Evolutionary conservation across 306 rosid species (phyloP).

Genomic region (Quercus gilva): DNA sequence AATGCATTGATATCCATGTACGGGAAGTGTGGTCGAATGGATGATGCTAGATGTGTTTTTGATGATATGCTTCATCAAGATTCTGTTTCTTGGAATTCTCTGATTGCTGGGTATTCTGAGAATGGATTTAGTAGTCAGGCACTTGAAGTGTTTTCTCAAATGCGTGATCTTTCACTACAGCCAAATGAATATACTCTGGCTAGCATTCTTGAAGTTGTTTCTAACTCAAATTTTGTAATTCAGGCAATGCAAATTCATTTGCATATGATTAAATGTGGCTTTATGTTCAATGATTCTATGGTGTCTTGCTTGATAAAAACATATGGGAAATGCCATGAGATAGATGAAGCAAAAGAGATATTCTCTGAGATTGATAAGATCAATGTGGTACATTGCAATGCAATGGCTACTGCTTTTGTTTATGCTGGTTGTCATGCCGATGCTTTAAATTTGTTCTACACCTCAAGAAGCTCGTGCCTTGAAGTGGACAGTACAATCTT

Average conservation of each 20-base stretch:
- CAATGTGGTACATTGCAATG: too few species aligned
- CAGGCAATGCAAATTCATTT: constrained; percentile 12
- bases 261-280: constrained; percentile 5
- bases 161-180: not conserved
- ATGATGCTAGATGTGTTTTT: not conserved
- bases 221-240: not conserved
- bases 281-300: not conserved
- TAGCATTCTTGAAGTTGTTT: constrained; percentile 6
- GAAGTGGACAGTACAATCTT: constrained; percentile 2
- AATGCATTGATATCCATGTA: constrained; percentile 4
- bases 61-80: constrained; percentile 4
- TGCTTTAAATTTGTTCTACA: constrained; percentile 8
- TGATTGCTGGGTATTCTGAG: constrained; percentile 4
- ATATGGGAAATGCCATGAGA: not conserved
- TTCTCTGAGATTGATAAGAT: too few species aligned
- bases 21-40: not conserved
- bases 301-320: constrained; percentile 2
- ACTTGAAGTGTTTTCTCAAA: not conserved
- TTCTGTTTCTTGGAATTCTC: constrained; percentile 19
- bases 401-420: too few species aligned
- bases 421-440: constrained; percentile 4
- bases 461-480: not conserved
- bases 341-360: constrained; percentile 3
- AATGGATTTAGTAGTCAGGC: not conserved
- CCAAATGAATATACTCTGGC: constrained; percentile 8